These are phyloP conservation scores for Vanderwaltozyma verrucispora DNA, from an alignment of 805 yeast genomes.

Conservation along the genomic window DNA sequence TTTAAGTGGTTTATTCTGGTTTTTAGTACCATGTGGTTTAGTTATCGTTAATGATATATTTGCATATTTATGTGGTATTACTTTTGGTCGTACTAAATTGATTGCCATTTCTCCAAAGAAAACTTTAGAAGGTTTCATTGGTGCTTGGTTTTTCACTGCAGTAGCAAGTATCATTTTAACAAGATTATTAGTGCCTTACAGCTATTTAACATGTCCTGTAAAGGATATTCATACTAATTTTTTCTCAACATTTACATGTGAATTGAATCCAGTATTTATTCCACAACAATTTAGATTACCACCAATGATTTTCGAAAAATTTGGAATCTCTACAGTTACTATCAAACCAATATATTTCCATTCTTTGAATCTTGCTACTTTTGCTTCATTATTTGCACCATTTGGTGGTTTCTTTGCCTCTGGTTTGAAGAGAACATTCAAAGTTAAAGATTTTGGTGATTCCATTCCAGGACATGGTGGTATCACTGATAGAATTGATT, in stretches of 20 bases:
- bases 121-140: conserved; percentile 94
- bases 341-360: conserved; percentile 88
- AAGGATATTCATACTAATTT: conserved; percentile 50
- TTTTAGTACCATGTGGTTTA: conserved; percentile 79
- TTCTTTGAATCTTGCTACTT: conserved; percentile 74
- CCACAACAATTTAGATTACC: conserved; percentile 75
- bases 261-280: conserved; percentile 79
- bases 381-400: conserved; percentile 95
- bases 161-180: conserved; percentile 60
- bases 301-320: conserved; percentile 42
- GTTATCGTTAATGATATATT: conserved; percentile 92
- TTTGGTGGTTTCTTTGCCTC: conserved; percentile 98
- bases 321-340: conserved; percentile 40
- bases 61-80: conserved; percentile 94
- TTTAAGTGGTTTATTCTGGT: conserved; percentile 88
- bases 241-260: conserved; percentile 60
- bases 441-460: conserved; percentile 94
- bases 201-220: conserved; percentile 85
- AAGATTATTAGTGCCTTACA: conserved; percentile 49
- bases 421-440: conserved; percentile 93
- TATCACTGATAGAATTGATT: conserved; percentile 92
- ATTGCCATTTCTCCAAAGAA: conserved; percentile 93
- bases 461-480: conserved; percentile 99
- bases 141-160: conserved; percentile 94
- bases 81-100: conserved; percentile 87